Evolutionary conservation across 352 stramenopile species (phyloP).

Genomic region (Plasmopara muralis): DNA sequence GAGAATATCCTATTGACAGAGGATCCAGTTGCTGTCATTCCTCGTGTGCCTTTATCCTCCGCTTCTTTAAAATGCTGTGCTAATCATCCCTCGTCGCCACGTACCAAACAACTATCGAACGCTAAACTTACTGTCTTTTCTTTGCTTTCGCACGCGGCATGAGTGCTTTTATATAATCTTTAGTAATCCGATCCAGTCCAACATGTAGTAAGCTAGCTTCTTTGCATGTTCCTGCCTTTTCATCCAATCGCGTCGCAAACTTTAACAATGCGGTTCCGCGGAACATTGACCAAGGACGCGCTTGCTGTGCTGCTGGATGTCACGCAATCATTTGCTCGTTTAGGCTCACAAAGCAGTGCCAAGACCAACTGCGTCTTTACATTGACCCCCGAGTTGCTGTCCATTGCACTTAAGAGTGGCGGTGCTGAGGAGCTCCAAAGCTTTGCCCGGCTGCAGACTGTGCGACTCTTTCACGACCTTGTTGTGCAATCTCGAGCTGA

Average conservation of each 20-base stretch:
- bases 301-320: constrained; percentile 74
- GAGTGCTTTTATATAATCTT: too few relatives aligned
- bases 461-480: constrained; percentile 65
- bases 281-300: constrained; percentile 65
- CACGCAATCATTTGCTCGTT: constrained; percentile 59
- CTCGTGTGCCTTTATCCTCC: too few relatives aligned
- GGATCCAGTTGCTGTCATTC: too few relatives aligned
- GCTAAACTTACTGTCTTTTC: constrained; percentile 13
- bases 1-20: too few relatives aligned
- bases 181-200: too few relatives aligned
- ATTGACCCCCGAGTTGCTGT: constrained; percentile 54
- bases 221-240: neutral
- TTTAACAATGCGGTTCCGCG: constrained; percentile 63
- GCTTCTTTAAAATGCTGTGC: too few relatives aligned
- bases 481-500: constrained; percentile 64
- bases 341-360: constrained; percentile 43
- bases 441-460: constrained; percentile 60
- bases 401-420: constrained; percentile 60
- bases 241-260: constrained; percentile 15
- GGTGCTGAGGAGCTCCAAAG: constrained; percentile 60
- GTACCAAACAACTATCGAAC: constrained; percentile 4
- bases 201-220: too few relatives aligned
- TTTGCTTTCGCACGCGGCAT: constrained; percentile 2
- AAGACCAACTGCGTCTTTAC: constrained; percentile 71
- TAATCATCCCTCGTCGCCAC: constrained; percentile 2